Conservation (phyloP, 1,284 basidiomycete genomes). For the Cystobasidium slooffiae region DNA sequence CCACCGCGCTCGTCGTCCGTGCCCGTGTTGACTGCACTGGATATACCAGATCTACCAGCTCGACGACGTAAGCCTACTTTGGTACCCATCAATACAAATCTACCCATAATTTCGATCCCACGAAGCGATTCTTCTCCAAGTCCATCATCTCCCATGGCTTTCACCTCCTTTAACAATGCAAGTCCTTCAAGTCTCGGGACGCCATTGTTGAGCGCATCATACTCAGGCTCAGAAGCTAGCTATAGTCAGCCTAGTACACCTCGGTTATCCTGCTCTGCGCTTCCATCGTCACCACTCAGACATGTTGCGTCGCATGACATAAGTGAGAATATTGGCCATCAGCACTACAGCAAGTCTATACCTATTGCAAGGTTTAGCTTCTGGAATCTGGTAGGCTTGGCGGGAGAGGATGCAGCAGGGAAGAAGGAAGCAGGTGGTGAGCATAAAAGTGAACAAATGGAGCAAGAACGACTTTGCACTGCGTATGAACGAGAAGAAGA, state of each 20-base stretch:
- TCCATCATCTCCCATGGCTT: neutral
- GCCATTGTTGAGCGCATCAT: neutral
- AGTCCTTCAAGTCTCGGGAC: neutral
- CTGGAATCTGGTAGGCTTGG: conserved; percentile 36
- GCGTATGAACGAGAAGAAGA: neutral
- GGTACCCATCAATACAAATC: conserved; percentile 14
- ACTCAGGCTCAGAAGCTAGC: neutral
- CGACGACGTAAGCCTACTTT: neutral
- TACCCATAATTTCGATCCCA: neutral
- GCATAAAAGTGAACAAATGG: neutral
- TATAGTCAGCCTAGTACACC: conserved; percentile 9
- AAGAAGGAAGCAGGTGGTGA: neutral
- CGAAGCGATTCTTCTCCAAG: neutral
- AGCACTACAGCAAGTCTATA: neutral
- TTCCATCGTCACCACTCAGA: neutral
- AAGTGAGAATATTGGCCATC: neutral
- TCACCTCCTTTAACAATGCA: neutral
- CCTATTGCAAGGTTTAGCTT: conserved; percentile 30
- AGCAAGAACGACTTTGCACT: neutral
- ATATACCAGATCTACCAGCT: neutral
- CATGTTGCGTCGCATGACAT: neutral
- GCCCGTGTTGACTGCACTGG: conserved; percentile 17
- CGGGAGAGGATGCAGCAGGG: neutral
- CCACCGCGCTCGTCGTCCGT: conserved; percentile 17
- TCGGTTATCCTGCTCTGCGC: neutral